A percentile compares a stretch with the other conserved stretches of the same genome.
These are phyloP conservation scores for Hemerocallis citrina DNA, from an alignment of 106 monocot species.

Conservation along the genomic window DNA sequence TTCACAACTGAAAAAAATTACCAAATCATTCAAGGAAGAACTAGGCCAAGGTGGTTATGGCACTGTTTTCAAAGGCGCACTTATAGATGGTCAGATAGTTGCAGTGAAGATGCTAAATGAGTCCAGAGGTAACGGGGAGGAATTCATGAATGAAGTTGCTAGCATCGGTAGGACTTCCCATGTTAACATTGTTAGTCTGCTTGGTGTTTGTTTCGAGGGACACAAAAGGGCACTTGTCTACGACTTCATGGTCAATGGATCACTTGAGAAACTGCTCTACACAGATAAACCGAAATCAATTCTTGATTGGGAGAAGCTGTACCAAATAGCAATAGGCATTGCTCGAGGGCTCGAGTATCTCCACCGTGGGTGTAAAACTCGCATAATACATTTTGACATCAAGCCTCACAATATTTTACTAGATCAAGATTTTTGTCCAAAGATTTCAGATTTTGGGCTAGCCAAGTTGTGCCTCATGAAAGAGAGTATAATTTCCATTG, in stretches of 20 bases:
- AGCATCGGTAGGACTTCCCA: slow-evolving; percentile 12
- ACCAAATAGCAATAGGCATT: slow-evolving; percentile 6
- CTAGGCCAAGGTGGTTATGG: slow-evolving; percentile 15
- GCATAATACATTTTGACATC: slow-evolving; percentile 17
- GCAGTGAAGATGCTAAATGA: slow-evolving; percentile 6
- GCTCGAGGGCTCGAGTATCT: slow-evolving; percentile 13
- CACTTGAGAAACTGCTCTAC: not conserved
- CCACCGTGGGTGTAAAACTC: slow-evolving; percentile 6
- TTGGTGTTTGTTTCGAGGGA: slow-evolving; percentile 6
- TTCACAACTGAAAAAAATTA: slow-evolving; percentile 2
- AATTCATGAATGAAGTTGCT: slow-evolving; percentile 11
- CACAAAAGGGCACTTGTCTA: slow-evolving; percentile 9
- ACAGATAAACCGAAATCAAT: not conserved
- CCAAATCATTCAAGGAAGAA: slow-evolving; percentile 7
- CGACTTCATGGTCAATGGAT: slow-evolving; percentile 13
- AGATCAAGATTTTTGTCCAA: slow-evolving; percentile 6
- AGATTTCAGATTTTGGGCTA: slow-evolving; percentile 14
- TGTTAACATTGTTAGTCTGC: slow-evolving; percentile 12
- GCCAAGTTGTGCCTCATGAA: slow-evolving; percentile 7
- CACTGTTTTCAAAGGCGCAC: slow-evolving; percentile 4
- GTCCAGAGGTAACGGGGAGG: slow-evolving; percentile 7
- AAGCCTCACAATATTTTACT: slow-evolving; percentile 15
- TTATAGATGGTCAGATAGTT: not conserved
- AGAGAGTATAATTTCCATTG: slow-evolving; percentile 4
- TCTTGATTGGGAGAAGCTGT: slow-evolving; percentile 7